Evolutionary conservation across 257 asterid genomes (phyloP).

Genomic region (Echium plantagineum): DNA sequence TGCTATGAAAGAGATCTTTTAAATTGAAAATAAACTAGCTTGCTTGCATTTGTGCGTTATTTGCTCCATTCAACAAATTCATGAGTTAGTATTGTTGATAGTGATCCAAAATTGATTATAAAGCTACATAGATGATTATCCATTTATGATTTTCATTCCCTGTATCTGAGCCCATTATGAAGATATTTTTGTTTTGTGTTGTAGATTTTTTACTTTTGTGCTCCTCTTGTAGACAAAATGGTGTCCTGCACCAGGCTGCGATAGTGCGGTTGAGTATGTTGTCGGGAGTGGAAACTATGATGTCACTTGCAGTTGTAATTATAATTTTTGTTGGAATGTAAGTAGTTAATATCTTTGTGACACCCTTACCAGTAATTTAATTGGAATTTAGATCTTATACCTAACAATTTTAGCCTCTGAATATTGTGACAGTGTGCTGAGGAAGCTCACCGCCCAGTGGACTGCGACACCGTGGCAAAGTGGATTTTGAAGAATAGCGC

Average conservation of each 20-base stretch:
- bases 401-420: not conserved
- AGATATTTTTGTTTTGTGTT: not conserved
- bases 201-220: not conserved
- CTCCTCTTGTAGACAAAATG: constrained; percentile 59
- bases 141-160: no score
- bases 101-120: not conserved
- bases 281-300: constrained; percentile 81
- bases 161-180: not conserved
- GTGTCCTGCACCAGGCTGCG: constrained; percentile 99
- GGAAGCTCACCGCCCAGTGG: constrained; percentile 99
- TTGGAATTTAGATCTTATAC: not conserved
- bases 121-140: no score
- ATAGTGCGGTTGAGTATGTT: constrained; percentile 64
- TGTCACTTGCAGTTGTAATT: constrained; percentile 70
- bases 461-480: constrained; percentile 79
- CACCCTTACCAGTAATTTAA: not conserved
- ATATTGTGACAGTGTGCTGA: constrained; percentile 58
- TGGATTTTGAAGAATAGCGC: constrained; percentile 95
- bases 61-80: not conserved
- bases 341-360: constrained; percentile 19
- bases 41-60: not conserved
- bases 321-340: constrained; percentile 92
- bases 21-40: not conserved
- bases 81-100: not conserved
- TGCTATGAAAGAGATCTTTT: not conserved